Evolutionary conservation across 208 protist species (phyloP), one percentile per base, ranked within the genome.

Genomic region (Strigomonas culicis): DNA sequence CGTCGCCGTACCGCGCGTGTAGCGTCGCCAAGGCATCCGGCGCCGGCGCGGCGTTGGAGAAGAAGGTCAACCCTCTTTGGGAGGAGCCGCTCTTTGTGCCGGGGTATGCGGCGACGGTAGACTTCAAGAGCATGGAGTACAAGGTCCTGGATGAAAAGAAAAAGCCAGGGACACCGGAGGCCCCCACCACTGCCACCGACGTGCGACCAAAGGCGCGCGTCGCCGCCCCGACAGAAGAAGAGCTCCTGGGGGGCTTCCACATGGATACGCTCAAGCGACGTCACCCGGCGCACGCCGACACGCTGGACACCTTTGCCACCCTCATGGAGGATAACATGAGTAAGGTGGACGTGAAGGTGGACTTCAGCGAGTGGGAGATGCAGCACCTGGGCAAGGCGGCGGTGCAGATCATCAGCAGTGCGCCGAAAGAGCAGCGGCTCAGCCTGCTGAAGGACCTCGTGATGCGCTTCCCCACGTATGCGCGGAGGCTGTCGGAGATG

Each of bases 91-190:
- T 97, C 3, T 59, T 49, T 22, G 72, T 98, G 30, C 82, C 87
- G 55, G 97, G 98, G 22, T 99, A 98, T 70, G 98, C 96, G 21
- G 93, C 96, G 6, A 96, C 96, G 47, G 77, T 99, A 11, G 92
- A 95, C 24, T 79, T 99, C 43, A 99, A 99, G 60, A 98, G 87
- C 68, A 94, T 95, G 66, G 98, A 99, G 80, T 99, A 99, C 82
- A 99, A 98, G 61, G 93, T 87, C 27, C 67, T 98, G 11, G 94
- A 99, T 71, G 94, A 98, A 61, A 80, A 80, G 58, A 64, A 53
- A 1, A 44, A 57, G 57, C 63, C 43, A 13, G 55, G 21, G 8
- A 46, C 24, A 3, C 57, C 8, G 25, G 63, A 55, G 43, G 27
- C 11, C 10, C 27, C 39, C 10, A 25, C 13, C 11, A 22, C 7